A percentile compares a stretch with the other conserved stretches of the same genome.
phyloP scores from a whole-genome alignment of 495 filamentous ascomycete species.

The Aspergillus diversus region DNA sequence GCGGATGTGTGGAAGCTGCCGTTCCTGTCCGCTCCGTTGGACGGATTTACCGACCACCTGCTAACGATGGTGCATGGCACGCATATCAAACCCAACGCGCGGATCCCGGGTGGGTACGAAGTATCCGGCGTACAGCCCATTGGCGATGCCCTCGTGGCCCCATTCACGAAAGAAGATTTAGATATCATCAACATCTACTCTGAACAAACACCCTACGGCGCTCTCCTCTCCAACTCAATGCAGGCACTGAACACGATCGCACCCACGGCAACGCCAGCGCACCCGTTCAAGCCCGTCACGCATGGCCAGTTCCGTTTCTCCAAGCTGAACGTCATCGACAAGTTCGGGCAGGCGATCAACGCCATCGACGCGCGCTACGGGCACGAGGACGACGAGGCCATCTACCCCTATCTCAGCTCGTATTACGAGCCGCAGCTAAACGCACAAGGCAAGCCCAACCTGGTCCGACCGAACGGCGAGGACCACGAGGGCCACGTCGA shows the following conservation, averaged over 20 bases:
- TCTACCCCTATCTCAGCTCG: conserved; percentile 32
- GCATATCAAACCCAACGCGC: conserved; percentile 47
- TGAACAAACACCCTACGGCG: conserved; percentile 36
- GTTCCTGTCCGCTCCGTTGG: conserved; percentile 44
- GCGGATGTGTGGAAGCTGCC: conserved; percentile 29
- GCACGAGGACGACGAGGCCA: conserved; percentile 16
- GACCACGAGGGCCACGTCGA: conserved; percentile 25
- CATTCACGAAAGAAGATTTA: conserved; percentile 16
- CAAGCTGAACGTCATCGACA: conserved; percentile 56
- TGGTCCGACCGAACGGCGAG: conserved; percentile 26
- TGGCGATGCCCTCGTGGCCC: conserved; percentile 18
- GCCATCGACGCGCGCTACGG: conserved; percentile 34
- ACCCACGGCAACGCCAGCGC: conserved; percentile 2
- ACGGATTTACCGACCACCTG: conserved; percentile 47
- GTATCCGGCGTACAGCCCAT: conserved; percentile 19
- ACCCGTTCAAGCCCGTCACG: conserved; percentile 47
- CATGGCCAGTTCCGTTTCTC: conserved; percentile 52
- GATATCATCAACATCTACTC: conserved; percentile 27
- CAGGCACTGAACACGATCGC: neutral
- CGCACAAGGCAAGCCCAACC: conserved; percentile 4
- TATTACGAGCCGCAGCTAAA: conserved; percentile 25
- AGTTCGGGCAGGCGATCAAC: conserved; percentile 46
- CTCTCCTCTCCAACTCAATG: neutral
- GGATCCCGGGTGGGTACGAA: conserved; percentile 12
- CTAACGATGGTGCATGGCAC: conserved; percentile 43